Conservation (phyloP, 2,329 filamentous ascomycete genomes). For the Pyrenochaeta sp. region DNA sequence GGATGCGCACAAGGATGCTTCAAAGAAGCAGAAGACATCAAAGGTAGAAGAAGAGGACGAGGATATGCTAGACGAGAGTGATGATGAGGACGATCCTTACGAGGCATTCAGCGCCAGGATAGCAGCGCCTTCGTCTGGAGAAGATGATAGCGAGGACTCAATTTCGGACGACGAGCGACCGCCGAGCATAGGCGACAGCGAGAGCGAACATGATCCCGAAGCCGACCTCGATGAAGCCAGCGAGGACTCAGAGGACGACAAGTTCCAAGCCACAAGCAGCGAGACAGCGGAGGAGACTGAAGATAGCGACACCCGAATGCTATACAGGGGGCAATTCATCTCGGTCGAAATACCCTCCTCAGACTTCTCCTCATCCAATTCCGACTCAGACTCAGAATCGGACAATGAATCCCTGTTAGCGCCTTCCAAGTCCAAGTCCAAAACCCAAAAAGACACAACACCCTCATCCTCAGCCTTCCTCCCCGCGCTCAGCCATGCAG, state of each 20-base stretch:
- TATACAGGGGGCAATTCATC: neutral
- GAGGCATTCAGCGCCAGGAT: conserved; percentile 50
- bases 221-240: conserved; percentile 26
- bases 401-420: conserved; percentile 24
- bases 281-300: neutral
- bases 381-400: conserved; percentile 22
- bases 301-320: neutral
- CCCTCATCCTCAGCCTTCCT: conserved; percentile 68
- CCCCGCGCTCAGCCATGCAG: conserved; percentile 76
- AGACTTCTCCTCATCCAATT: conserved; percentile 18
- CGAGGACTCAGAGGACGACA: conserved; percentile 6
- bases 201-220: conserved; percentile 31
- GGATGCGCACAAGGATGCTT: conserved; percentile 16
- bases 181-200: conserved; percentile 42
- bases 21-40: conserved; percentile 27
- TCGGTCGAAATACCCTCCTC: conserved; percentile 26
- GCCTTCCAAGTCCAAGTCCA: conserved; percentile 26
- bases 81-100: conserved; percentile 45
- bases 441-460: conserved; percentile 16
- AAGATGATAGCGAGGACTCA: conserved; percentile 42
- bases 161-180: conserved; percentile 39
- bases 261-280: conserved; percentile 15
- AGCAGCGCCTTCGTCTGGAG: conserved; percentile 48
- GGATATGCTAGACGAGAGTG: conserved; percentile 34
- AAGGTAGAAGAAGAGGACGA: conserved; percentile 22